Evolutionary conservation across 2,329 filamentous ascomycete species (phyloP), one percentile per base, ranked within the genome.

Genomic region (Pyrenochaeta sp.): DNA sequence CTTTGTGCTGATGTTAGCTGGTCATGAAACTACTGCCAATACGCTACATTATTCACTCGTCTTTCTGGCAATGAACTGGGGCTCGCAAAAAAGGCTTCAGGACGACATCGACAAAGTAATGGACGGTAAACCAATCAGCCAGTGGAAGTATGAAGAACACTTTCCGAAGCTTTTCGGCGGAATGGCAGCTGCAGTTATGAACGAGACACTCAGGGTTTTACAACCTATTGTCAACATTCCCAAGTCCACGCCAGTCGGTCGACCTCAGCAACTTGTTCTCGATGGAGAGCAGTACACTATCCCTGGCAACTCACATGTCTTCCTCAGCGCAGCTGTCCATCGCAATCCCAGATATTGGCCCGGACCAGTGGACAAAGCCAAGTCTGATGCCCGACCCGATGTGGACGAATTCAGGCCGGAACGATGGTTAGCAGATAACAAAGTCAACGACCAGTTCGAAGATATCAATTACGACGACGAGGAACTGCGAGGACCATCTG

Each of bases 11-110:
- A 79, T 81, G 48, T 76, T 92, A 1, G 89, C 89, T 0, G 89
- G 89, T 9, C 88, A 94, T 69, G 89, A 94, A 69, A 92, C 89
- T 1, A 88, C 88, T 2, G 88, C 88, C 34, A 90, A 89, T 67
- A 81, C 82, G 3, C 76, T 91, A 26, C 86, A 92, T 71, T 91
- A 89, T 64, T 78, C 84, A 2, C 71, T 91, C 3, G 65, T 90
- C 23, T 79, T 84, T 55, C 79, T 93, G 5, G 89, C 88, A 10
- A 80, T 83, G 57, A 80, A 86, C 57, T 83, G 83, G 5, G 69
- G 74, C 1, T 80, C 80, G 1, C 89, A 94, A 62, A 78, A 81
- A 17, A 76, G 76, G 6, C 71, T 93, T 3, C 89, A 93, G 57
- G 73, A 77, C 30, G 88, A 91, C 48, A 72, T 94, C 18, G 85